These are phyloP conservation scores for Crithidia expoeki DNA, from an alignment of 208 protist genomes.

Conservation along the genomic window DNA sequence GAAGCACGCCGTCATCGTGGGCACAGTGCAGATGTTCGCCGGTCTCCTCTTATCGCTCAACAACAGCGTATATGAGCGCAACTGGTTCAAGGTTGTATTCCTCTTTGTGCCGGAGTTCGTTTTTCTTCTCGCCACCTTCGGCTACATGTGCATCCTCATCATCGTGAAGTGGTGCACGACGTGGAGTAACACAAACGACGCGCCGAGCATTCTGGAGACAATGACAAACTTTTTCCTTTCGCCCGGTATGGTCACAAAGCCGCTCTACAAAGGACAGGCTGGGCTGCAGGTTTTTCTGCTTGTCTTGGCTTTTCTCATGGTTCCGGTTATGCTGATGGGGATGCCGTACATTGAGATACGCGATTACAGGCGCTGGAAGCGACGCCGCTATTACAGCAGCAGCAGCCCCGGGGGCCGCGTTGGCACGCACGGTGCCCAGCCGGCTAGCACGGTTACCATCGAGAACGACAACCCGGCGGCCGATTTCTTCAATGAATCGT, in stretches of 20 bases:
- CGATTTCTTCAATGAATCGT: constrained; percentile 30
- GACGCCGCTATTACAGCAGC: constrained; percentile 11
- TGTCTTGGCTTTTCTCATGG: constrained; percentile 65
- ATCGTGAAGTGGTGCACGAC: constrained; percentile 96
- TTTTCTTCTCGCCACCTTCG: constrained; percentile 95
- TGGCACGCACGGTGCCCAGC: constrained; percentile 1
- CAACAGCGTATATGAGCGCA: constrained; percentile 93
- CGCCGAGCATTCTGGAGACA: constrained; percentile 87
- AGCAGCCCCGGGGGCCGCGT: neutral
- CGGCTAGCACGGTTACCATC: constrained; percentile 21
- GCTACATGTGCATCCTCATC: constrained; percentile 98
- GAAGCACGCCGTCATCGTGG: constrained; percentile 98
- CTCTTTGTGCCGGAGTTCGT: constrained; percentile 97
- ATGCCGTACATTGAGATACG: constrained; percentile 81
- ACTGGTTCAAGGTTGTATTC: constrained; percentile 83
- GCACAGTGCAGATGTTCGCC: constrained; percentile 96
- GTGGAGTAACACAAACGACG: constrained; percentile 87
- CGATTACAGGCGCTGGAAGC: constrained; percentile 47
- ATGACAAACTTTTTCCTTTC: constrained; percentile 95
- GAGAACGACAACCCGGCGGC: constrained; percentile 11
- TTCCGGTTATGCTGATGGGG: constrained; percentile 86
- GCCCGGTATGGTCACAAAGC: constrained; percentile 75
- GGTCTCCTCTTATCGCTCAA: constrained; percentile 92
- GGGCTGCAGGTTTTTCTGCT: constrained; percentile 86
- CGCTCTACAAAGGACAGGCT: constrained; percentile 81